Conservation (phyloP, 371 early-diverging fungal species). For the Apophysomyces variabilis region DNA sequence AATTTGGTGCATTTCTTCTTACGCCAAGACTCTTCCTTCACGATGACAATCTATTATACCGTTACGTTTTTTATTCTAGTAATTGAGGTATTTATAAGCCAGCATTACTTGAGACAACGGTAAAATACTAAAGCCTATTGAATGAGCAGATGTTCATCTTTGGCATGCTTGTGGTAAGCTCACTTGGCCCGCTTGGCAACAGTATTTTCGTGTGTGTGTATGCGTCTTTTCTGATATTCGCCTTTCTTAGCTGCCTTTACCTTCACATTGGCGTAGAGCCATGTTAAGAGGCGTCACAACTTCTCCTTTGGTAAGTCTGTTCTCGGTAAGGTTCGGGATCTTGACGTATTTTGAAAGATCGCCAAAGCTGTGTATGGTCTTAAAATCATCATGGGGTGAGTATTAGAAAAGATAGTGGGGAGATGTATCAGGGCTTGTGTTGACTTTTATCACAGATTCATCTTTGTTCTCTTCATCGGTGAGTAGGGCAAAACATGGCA, state of each 20-base stretch:
- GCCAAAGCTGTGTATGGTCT: slow-evolving; percentile 52
- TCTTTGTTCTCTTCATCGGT: slow-evolving; percentile 70
- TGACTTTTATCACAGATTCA: slow-evolving; percentile 44
- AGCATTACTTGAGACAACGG: not conserved
- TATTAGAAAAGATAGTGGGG: not conserved
- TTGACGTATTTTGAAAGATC: slow-evolving; percentile 26
- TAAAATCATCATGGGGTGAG: slow-evolving; percentile 69
- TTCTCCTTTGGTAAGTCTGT: slow-evolving; percentile 45
- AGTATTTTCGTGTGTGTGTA: not conserved
- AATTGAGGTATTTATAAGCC: slow-evolving; percentile 39
- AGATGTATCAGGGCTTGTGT: not conserved
- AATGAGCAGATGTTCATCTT: slow-evolving; percentile 55
- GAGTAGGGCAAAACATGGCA: slow-evolving; percentile 17
- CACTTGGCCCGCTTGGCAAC: not conserved
- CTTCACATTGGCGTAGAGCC: slow-evolving; percentile 62
- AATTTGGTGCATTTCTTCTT: not conserved
- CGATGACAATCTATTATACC: slow-evolving; percentile 59
- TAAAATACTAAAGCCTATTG: not conserved
- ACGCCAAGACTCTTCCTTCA: slow-evolving; percentile 9
- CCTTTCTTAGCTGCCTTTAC: slow-evolving; percentile 56
- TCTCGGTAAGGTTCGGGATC: not conserved
- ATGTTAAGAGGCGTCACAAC: slow-evolving; percentile 56
- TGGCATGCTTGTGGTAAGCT: slow-evolving; percentile 50
- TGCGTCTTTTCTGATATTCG: not conserved
- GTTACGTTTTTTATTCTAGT: slow-evolving; percentile 46